Base-by-base conservation (phyloP, 495 filamentous ascomycete genomes). In the Hyphodiscus hymeniophilus region DNA sequence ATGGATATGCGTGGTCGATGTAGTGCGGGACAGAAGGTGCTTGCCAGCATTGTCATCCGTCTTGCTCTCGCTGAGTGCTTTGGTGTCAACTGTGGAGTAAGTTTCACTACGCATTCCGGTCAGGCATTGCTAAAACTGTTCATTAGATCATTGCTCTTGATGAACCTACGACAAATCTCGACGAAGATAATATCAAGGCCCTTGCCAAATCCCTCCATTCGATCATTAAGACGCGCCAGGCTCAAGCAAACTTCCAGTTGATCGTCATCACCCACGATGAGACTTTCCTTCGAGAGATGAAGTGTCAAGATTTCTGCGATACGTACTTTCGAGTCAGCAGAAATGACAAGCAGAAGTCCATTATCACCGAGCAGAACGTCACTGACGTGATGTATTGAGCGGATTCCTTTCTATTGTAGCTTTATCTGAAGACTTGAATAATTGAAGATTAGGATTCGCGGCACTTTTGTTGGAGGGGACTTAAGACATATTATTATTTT, bases 1-100 rank as follows among this genome's bases (percentile, higher is more conserved):
- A 96, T 99, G 91, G 92, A 99, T 68, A 99, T 99, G 92, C 87
- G 92, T 50, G 92, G 92, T 8, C 84, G 92, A 26, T 99, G 92
- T 73, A 91, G 85, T 61, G 92, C 92, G 11, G 92, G 92, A 2
- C 92, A 99, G 64, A 94, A 91, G 59, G 91, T 99, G 21, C 76
- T 99, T 18, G 92, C 92, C 11, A 85, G 84, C 68, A 99, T 99
- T 69, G 94, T 99, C 67, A 97, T 99, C 63, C 89, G 92, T 3
- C 75, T 99, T 26, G 94, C 92, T 15, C 76, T 99, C 35, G 92
- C 92, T 17, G 94, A 99, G 63, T 95, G 89, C 55, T 99, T 99
- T 60, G 94, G 94, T 47, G 76, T 87, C 56, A 95, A 95, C 56
- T 99, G 92, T 62, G 92, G 92, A 36, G 68, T 71, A 64, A 47